Evolutionary conservation across 306 rosid genomes (phyloP).

Genomic region (Urtica urens): DNA sequence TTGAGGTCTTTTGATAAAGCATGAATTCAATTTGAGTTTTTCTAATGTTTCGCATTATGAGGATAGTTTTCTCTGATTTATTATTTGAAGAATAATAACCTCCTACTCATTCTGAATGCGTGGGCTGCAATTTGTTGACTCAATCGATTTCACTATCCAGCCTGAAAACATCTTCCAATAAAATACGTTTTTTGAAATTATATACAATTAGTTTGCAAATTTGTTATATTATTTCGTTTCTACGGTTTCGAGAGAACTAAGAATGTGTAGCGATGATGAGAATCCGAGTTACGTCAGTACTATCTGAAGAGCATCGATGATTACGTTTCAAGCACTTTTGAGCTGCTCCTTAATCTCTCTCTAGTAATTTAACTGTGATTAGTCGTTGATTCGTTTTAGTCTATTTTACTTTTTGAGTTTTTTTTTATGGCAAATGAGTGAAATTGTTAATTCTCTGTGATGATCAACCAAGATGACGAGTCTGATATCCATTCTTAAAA

Average conservation of each 20-base stretch:
- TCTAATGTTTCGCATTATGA: slow-evolving; percentile 33
- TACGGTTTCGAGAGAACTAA: background rate
- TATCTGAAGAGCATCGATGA: slow-evolving; percentile 36
- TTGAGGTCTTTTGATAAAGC: background rate
- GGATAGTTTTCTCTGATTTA: slow-evolving; percentile 32
- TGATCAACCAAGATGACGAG: slow-evolving; percentile 75
- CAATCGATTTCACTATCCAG: background rate
- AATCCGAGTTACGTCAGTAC: background rate
- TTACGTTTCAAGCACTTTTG: slow-evolving; percentile 86
- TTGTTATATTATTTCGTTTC: background rate
- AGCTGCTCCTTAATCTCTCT: slow-evolving; percentile 31
- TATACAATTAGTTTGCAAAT: background rate
- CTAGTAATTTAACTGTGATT: too few relatives aligned
- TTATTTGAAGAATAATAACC: slow-evolving; percentile 38
- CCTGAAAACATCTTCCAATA: background rate
- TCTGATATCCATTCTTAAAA: slow-evolving; percentile 61
- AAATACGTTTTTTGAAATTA: background rate
- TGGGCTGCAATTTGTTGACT: too few relatives aligned
- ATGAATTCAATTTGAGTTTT: too few relatives aligned
- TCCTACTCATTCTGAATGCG: slow-evolving; percentile 93
- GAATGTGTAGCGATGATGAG: slow-evolving; percentile 46
- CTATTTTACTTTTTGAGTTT: background rate
- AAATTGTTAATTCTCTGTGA: slow-evolving; percentile 46
- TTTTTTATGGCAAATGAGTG: background rate
- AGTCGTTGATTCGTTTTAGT: background rate